These are phyloP conservation scores for Dactylellina parvicollis DNA, from an alignment of 2,329 filamentous ascomycete species.

Conservation along the genomic window DNA sequence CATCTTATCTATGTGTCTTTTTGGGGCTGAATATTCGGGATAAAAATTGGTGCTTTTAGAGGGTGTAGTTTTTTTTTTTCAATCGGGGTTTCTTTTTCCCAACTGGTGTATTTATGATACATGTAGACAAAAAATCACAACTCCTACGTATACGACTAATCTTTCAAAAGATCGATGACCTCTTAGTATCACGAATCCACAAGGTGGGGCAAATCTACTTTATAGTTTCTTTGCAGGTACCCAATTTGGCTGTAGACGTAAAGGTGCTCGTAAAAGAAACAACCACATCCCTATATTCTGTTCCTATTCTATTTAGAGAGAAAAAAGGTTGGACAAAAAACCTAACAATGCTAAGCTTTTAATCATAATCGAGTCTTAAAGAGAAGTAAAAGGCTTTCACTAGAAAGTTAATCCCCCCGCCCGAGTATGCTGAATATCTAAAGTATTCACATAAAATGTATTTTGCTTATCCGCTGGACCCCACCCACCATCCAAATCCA, in stretches of 20 bases:
- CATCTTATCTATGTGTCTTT: background rate
- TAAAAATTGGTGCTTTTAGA: background rate
- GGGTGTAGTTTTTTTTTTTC: background rate
- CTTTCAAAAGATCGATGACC: background rate
- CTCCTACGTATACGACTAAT: background rate
- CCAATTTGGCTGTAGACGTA: too few species aligned
- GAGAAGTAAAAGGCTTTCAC: background rate
- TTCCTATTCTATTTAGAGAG: background rate
- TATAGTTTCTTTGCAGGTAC: too few species aligned
- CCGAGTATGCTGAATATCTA: background rate
- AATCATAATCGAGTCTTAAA: background rate
- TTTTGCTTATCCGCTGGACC: background rate
- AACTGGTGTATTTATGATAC: background rate
- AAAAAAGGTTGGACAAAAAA: background rate
- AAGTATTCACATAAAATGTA: background rate
- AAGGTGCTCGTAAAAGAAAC: background rate
- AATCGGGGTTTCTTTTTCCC: background rate
- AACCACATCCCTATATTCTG: background rate
- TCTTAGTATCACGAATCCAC: too few species aligned
- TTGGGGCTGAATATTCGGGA: background rate
- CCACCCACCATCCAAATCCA: background rate
- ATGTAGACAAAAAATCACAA: conserved; percentile 26
- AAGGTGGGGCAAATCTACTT: too few species aligned
- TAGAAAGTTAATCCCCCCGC: too few species aligned
- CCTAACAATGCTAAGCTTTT: conserved; percentile 4